Conservation (phyloP, 305 asterid species). For the Solanum hybrid region DNA sequence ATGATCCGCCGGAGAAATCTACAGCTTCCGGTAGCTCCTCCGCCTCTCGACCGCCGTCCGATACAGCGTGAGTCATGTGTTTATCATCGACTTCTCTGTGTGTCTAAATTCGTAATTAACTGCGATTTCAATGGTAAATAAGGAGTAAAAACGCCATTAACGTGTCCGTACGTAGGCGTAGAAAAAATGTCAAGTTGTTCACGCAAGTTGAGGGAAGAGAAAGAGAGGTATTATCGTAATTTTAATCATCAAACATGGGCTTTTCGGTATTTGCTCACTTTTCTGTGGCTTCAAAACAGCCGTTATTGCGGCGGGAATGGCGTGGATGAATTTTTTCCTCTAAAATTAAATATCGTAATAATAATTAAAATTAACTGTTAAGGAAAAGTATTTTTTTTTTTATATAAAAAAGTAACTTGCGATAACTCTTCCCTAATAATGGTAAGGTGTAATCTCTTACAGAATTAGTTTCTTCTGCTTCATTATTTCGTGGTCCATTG, state of each 20-base stretch:
- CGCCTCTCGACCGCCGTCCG: conserved; percentile 33
- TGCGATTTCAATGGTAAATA: not conserved
- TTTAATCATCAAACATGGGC: conserved; percentile 9
- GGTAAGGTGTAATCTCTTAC: not conserved
- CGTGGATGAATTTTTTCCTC: conserved; percentile 14
- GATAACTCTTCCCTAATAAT: not conserved
- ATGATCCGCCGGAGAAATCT: conserved; percentile 53
- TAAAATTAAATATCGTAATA: not conserved
- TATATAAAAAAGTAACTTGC: not conserved
- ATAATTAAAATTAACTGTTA: not conserved
- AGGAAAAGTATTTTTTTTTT: not conserved
- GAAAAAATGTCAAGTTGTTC: conserved; percentile 16
- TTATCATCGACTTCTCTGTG: not conserved
- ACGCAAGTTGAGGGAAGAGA: conserved; percentile 18
- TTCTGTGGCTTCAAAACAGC: conserved; percentile 30
- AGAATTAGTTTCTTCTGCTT: not conserved
- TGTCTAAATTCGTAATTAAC: conserved; percentile 1
- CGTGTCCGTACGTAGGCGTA: conserved; percentile 20
- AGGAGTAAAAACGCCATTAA: not conserved
- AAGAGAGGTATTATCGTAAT: conserved; percentile 14
- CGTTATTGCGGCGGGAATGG: conserved; percentile 70
- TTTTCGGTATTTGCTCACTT: conserved; percentile 12
- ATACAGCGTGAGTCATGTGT: conserved; percentile 57
- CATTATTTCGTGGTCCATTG: not conserved
- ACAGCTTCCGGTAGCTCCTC: conserved; percentile 37